Evolutionary conservation across 257 asterid species (phyloP).

Genomic region (Ajuga chamaepitys): DNA sequence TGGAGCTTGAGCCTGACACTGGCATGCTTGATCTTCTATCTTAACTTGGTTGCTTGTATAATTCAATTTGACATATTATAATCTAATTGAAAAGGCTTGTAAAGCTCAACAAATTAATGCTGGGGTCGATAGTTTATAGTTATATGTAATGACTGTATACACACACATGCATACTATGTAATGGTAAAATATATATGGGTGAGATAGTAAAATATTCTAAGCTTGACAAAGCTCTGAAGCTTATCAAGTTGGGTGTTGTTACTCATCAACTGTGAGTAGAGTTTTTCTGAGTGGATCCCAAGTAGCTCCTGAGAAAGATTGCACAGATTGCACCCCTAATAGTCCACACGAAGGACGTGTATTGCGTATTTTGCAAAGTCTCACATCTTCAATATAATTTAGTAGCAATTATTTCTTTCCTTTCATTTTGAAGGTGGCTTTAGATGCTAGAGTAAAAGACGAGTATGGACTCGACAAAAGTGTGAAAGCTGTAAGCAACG

Average conservation of each 20-base stretch:
- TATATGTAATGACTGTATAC: too few species aligned
- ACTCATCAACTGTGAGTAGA: not conserved
- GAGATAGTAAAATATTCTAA: too few species aligned
- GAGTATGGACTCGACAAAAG: constrained; percentile 63
- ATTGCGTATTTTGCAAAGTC: not conserved
- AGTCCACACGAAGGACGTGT: too few species aligned
- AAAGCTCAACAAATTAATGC: too few species aligned
- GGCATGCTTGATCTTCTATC: too few species aligned
- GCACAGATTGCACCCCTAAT: not conserved
- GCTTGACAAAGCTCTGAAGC: not conserved
- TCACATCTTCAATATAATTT: not conserved
- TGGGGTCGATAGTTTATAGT: too few species aligned
- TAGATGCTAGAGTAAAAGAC: constrained; percentile 44
- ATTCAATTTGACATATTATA: too few species aligned
- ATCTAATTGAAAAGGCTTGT: too few species aligned
- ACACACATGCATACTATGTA: too few species aligned
- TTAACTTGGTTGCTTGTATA: too few species aligned
- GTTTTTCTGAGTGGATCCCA: not conserved
- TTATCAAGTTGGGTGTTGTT: not conserved
- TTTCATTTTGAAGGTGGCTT: constrained; percentile 44
- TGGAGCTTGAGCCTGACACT: too few species aligned
- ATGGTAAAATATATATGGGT: too few species aligned
- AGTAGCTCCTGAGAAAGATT: not conserved
- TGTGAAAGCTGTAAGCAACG: constrained; percentile 67
- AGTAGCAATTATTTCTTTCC: not conserved